Evolutionary conservation across 179 eudicot species (phyloP).

Genomic region (Carnegiea gigantea): DNA sequence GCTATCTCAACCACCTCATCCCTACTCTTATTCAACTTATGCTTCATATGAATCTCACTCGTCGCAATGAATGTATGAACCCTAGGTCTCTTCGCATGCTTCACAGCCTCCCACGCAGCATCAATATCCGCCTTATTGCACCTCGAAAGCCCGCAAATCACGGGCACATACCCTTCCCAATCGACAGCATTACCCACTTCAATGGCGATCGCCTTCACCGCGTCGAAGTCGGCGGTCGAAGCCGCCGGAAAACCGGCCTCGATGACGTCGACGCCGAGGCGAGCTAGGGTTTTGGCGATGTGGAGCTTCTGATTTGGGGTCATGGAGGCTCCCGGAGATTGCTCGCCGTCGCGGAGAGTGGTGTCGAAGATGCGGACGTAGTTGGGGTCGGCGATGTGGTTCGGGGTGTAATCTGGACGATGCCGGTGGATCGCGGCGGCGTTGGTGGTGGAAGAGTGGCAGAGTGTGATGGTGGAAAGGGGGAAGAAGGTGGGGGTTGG

Average conservation of each 20-base stretch:
- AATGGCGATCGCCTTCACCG: constrained; percentile 53
- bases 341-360: constrained; percentile 91
- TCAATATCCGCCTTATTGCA: constrained; percentile 82
- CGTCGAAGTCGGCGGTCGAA: constrained; percentile 73
- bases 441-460: background rate
- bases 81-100: constrained; percentile 68
- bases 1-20: constrained; percentile 82
- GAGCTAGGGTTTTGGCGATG: constrained; percentile 71
- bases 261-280: constrained; percentile 79
- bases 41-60: constrained; percentile 88
- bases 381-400: constrained; percentile 61
- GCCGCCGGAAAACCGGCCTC: constrained; percentile 96
- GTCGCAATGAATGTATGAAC: constrained; percentile 91
- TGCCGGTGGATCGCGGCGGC: background rate
- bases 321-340: constrained; percentile 96
- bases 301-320: constrained; percentile 81
- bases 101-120: constrained; percentile 84
- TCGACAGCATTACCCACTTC: constrained; percentile 62
- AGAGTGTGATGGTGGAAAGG: background rate
- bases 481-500: background rate
- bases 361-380: constrained; percentile 86
- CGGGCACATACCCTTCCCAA: constrained; percentile 66
- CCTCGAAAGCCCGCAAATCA: constrained; percentile 83
- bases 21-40: constrained; percentile 71
- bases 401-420: constrained; percentile 69